phyloP scores from a whole-genome alignment of 2,329 filamentous ascomycete species.

The Neonectria neomacrospora region DNA sequence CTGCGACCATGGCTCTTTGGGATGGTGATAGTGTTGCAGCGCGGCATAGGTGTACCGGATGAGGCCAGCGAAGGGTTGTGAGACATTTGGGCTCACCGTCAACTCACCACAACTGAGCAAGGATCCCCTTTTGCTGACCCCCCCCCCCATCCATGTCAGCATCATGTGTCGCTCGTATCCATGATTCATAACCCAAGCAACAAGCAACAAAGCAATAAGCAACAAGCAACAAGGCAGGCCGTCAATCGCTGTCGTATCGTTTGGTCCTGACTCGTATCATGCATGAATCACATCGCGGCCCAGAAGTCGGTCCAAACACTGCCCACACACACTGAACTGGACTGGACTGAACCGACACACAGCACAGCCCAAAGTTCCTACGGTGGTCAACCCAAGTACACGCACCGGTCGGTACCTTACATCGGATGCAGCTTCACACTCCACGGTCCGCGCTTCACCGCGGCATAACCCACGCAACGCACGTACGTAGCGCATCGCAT shows the following conservation, averaged over 20 bases:
- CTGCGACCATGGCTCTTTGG: background rate
- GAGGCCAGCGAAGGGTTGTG: slow-evolving; percentile 1
- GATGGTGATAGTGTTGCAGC: background rate
- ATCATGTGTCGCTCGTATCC: slow-evolving; percentile 21
- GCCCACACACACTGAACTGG: background rate
- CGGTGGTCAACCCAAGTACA: slow-evolving; percentile 19
- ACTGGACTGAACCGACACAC: background rate
- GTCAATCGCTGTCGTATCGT: slow-evolving; percentile 2
- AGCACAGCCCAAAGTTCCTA: background rate
- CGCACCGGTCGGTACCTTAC: background rate
- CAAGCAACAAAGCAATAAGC: slow-evolving; percentile 11
- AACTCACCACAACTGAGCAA: slow-evolving; percentile 6
- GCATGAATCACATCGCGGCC: slow-evolving; percentile 42
- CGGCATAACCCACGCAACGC: slow-evolving; percentile 31
- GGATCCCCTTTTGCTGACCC: background rate
- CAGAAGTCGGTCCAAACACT: slow-evolving; percentile 24
- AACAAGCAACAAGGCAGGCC: slow-evolving; percentile 9
- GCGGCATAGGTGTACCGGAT: background rate
- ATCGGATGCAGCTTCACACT: slow-evolving; percentile 3
- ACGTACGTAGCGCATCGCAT: background rate
- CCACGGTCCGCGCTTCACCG: slow-evolving; percentile 32
- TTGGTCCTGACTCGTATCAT: slow-evolving; percentile 38
- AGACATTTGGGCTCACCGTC: slow-evolving; percentile 18
- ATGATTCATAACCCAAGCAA: background rate
- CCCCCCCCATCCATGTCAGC: slow-evolving; percentile 27